Evolutionary conservation across 495 filamentous ascomycete genomes (phyloP), one percentile per base, ranked within the genome.

Genomic region (Lasiosphaeria miniovina): DNA sequence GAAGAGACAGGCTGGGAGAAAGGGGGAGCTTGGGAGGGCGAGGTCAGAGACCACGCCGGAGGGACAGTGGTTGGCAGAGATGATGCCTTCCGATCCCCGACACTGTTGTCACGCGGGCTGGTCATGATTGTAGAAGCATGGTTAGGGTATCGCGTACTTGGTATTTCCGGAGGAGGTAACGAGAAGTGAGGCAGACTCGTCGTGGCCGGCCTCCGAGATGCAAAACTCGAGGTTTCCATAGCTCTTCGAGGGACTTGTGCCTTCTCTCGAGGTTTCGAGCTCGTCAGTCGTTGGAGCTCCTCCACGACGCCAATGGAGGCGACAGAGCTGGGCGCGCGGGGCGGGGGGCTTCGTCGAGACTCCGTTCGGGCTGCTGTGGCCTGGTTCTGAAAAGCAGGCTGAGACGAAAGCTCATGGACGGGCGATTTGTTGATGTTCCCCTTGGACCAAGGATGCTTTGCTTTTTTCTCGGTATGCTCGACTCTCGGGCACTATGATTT

Each of bases 101-200:
- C 36, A 55, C 49, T 52, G 31, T 35, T 51, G 45, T 55, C 60
- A 53, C 48, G 63, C 54, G 61, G 45, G 49, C 32, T 52, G 57
- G 24, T 46, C 48, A 66, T 63, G 40, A 52, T 53, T 53, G 59
- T 34, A 53, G 60, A 53, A 62, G 65, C 49, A 64, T 65, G 54
- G 52, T 59, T 58, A 49, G 69, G 71, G 62, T 74, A 70, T 65
- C 71, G 72, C 72, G 71, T 76, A 71, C 72, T 74, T 56, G 73
- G 71, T 51, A 74, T 68, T 36, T 78, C 74, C 34, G 86, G 86
- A 14, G 87, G 77, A 59, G 88, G 85, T 58, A 71, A 58, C 11
- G 63, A 46, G 58, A 89, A 88, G 61, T 69, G 77, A 50, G 86
- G 84, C 43, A 90, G 76, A 52, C 78, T 78, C 15, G 80, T 82